Base-by-base conservation (phyloP, 2,329 filamentous ascomycete genomes). In the Lasiodiplodia gonubiensis region DNA sequence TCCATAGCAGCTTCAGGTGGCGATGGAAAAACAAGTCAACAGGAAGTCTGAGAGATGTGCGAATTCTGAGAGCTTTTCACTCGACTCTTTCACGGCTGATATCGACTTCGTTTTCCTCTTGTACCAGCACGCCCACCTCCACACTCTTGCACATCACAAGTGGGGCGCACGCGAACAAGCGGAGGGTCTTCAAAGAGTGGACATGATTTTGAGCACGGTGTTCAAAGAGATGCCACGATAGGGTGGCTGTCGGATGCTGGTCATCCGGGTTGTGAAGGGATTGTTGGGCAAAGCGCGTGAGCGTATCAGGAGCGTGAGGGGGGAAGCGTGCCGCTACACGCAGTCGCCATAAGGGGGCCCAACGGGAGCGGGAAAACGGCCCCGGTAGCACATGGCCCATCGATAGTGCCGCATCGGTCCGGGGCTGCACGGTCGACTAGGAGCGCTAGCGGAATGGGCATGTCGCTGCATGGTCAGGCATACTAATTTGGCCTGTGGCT, bases 251-350 rank as follows among this genome's bases (percentile, higher is more conserved):
- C 2, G 25, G 8, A 8, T 37, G 25, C 30, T 46, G 42, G 14
- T 21, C 59, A 37, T 18, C 37, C 35, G 55, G 35, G 37, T 27
- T 18, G 21, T 21, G 35, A 18, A 14, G 12, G 37, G 27, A n/a
- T 10, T n/a, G 42, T 46, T n/a, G 42, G 18, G 18, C 18, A 21
- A 46, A 63, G 42, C 59, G 59, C 46, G 59, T 63, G 59, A 63
- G 59, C 59, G 59, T 63, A 63, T 63, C 59, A 63, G 59, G 59
- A 51, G 42, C 42, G 10, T 51, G 25, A 37, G 30, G n/a, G 30
- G 11, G 27, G 39, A 52, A 37, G 59, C 59, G 59, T 63, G 59
- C 59, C 14, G 11, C 12, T 37, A 46, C 42, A 18, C 27, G 23
- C 42, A 37, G 59, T 27, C 59, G 11, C 59, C 6, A 46, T 51